Percentiles rank a stretch among this genome's conserved stretches.
phyloP scores from a whole-genome alignment of 108 stramenopile species.

The Stephanodiscus minutulus region DNA sequence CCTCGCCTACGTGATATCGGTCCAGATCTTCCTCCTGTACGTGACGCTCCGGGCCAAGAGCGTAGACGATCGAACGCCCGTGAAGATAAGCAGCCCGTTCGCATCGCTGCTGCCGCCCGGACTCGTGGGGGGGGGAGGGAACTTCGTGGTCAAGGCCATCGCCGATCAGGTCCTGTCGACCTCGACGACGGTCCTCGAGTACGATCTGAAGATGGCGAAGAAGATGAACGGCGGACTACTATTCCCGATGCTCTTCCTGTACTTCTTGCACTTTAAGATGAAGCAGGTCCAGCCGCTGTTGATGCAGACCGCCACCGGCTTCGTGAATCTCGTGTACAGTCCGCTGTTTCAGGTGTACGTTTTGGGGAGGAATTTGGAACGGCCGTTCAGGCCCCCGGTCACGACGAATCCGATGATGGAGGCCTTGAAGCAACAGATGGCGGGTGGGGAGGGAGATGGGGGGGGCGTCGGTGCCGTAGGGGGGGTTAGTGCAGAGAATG shows the following conservation, averaged over 20 bases:
- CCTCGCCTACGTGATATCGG: slow-evolving; percentile 51
- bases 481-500: slow-evolving; percentile 4
- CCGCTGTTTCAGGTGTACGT: slow-evolving; percentile 89
- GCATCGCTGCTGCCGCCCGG: slow-evolving; percentile 38
- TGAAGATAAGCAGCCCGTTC: slow-evolving; percentile 60
- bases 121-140: slow-evolving; percentile 17
- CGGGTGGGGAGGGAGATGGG: not conserved
- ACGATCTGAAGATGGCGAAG: slow-evolving; percentile 73
- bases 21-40: slow-evolving; percentile 75
- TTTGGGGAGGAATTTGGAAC: slow-evolving; percentile 77
- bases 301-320: slow-evolving; percentile 65
- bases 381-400: slow-evolving; percentile 66
- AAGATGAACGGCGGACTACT: slow-evolving; percentile 69
- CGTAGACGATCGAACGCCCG: slow-evolving; percentile 65
- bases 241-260: slow-evolving; percentile 72
- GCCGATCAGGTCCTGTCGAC: slow-evolving; percentile 71
- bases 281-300: slow-evolving; percentile 79
- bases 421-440: slow-evolving; percentile 11
- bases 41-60: slow-evolving; percentile 59
- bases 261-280: slow-evolving; percentile 86
- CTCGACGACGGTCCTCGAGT: slow-evolving; percentile 70
- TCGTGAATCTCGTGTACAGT: slow-evolving; percentile 72
- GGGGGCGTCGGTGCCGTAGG: not conserved
- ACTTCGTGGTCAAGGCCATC: slow-evolving; percentile 65
- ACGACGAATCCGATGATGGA: slow-evolving; percentile 22